Conservation (phyloP, 2,329 filamentous ascomycete species). For the Xenoacremonium recifei region DNA sequence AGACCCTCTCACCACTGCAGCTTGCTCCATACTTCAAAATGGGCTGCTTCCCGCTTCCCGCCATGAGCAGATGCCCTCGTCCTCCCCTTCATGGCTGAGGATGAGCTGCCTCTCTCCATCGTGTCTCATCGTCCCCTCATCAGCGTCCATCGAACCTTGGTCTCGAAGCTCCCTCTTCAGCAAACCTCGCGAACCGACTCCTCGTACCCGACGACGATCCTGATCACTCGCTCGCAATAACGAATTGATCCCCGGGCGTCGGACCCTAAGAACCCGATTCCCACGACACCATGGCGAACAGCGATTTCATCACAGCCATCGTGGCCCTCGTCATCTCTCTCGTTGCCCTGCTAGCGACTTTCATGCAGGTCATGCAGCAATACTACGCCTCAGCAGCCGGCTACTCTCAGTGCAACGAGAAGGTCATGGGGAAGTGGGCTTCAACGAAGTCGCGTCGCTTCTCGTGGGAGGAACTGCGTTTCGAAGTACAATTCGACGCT, state of each 20-base stretch:
- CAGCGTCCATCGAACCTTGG: no score
- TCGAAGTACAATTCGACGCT: slow-evolving; percentile 48
- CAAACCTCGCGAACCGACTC: neutral
- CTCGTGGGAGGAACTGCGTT: slow-evolving; percentile 43
- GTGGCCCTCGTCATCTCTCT: slow-evolving; percentile 48
- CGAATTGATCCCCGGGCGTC: neutral
- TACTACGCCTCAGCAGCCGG: slow-evolving; percentile 50
- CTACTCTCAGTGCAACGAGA: slow-evolving; percentile 46
- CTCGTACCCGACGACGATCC: neutral
- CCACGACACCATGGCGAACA: slow-evolving; percentile 15
- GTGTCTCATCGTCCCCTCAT: neutral
- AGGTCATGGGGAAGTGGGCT: slow-evolving; percentile 48
- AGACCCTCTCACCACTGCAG: no score
- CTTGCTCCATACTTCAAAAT: no score
- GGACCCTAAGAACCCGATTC: neutral
- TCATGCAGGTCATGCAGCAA: slow-evolving; percentile 49
- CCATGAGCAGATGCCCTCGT: neutral
- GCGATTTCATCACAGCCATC: slow-evolving; percentile 38
- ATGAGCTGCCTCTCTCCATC: neutral
- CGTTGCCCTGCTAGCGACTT: slow-evolving; percentile 43
- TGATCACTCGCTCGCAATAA: neutral
- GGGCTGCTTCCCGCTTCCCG: neutral
- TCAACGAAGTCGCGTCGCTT: slow-evolving; percentile 39
- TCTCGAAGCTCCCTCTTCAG: neutral
- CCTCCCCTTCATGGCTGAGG: no score